A percentile compares a stretch with the other conserved stretches of the same genome.
These are phyloP conservation scores for Ilex aquifolium DNA, from an alignment of 257 asterid genomes.

Conservation along the genomic window DNA sequence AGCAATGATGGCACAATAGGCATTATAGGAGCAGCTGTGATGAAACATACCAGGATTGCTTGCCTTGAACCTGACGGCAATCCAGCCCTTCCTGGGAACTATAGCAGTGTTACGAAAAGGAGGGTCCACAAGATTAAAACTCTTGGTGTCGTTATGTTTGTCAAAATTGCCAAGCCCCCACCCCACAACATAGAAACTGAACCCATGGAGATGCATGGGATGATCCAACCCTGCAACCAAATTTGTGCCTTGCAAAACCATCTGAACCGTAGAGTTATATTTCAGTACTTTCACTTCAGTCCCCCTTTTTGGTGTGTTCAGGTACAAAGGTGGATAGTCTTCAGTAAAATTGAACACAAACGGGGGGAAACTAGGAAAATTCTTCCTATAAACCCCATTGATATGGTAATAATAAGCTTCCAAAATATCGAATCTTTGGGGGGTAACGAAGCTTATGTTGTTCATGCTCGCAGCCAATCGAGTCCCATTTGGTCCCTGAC, in stretches of 20 bases:
- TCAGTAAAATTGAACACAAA: constrained; percentile 22
- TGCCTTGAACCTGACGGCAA: neutral
- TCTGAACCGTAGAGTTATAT: constrained; percentile 10
- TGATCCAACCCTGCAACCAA: neutral
- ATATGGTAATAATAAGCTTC: constrained; percentile 50
- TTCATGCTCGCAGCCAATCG: constrained; percentile 50
- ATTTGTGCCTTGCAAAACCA: neutral
- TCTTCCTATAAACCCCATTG: constrained; percentile 27
- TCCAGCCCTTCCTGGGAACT: neutral
- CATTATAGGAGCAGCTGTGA: no score
- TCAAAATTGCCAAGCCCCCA: neutral
- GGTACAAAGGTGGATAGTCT: neutral
- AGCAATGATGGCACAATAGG: no score
- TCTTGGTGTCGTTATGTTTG: neutral
- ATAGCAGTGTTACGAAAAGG: neutral
- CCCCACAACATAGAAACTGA: neutral
- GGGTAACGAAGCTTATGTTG: constrained; percentile 38
- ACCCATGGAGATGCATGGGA: neutral
- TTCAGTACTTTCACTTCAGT: constrained; percentile 15
- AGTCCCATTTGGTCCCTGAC: constrained; percentile 36
- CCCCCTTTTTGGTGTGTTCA: neutral
- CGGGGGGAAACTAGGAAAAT: constrained; percentile 44
- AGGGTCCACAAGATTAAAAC: neutral
- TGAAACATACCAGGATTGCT: neutral
- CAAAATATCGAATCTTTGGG: constrained; percentile 34